Conservation (phyloP, 2,329 filamentous ascomycete genomes). For the Sphaerulina vaccinii region DNA sequence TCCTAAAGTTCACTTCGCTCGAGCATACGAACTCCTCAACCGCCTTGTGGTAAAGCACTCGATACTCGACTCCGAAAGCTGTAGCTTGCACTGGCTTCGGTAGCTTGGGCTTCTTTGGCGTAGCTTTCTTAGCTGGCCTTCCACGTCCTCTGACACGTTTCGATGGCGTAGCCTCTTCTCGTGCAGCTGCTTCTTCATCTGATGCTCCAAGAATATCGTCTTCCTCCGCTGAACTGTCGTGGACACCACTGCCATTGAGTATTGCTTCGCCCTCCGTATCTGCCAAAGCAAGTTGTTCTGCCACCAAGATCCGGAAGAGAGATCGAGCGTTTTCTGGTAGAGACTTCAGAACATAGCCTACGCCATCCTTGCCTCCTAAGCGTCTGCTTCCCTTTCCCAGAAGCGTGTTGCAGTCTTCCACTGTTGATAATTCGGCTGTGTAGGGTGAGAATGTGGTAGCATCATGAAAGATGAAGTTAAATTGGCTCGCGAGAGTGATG, state of each 20-base stretch:
- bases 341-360: conserved; percentile 84
- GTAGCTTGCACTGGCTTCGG: conserved; percentile 16
- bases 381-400: conserved; percentile 77
- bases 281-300: conserved; percentile 71
- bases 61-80: conserved; percentile 72
- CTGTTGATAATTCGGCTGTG: conserved; percentile 72
- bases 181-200: conserved; percentile 36
- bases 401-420: conserved; percentile 86
- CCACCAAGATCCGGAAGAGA: conserved; percentile 79
- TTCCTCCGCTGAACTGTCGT: conserved; percentile 28
- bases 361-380: conserved; percentile 84
- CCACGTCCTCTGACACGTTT: conserved; percentile 28
- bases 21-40: conserved; percentile 96
- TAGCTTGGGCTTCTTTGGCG: conserved; percentile 6
- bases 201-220: conserved; percentile 28
- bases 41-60: conserved; percentile 89
- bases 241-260: conserved; percentile 29
- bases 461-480: conserved; percentile 90
- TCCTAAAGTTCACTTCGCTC: conserved; percentile 93
- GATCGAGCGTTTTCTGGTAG: conserved; percentile 89
- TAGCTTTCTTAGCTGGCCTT: conserved; percentile 20
- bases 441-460: conserved; percentile 84
- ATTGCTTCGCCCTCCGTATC: conserved; percentile 52
- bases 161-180: conserved; percentile 31
- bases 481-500: conserved; percentile 74